Percentiles rank a stretch among this genome's conserved stretches.
These are phyloP conservation scores for Auricularia cornea DNA, from an alignment of 768 basidiomycete genomes.

Conservation along the genomic window DNA sequence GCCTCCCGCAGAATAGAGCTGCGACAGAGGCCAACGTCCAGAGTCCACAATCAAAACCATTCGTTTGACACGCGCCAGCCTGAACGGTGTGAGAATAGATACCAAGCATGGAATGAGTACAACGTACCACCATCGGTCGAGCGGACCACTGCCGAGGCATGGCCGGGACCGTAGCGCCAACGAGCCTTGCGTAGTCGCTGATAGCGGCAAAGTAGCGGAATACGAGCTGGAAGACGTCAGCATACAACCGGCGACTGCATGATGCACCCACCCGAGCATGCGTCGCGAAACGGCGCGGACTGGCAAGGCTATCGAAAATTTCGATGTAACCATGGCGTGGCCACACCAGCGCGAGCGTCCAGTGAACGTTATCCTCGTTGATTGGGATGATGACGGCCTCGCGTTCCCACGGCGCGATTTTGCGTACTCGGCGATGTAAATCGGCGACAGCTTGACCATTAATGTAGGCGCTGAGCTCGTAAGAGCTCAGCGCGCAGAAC, in stretches of 20 bases:
- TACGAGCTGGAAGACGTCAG: neutral
- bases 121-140: neutral
- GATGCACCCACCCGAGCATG: neutral
- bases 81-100: neutral
- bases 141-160: neutral
- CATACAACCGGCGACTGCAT: neutral
- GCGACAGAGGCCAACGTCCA: neutral
- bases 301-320: neutral
- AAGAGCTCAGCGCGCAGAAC: no score
- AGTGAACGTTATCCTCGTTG: neutral
- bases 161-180: no score
- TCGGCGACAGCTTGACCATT: neutral
- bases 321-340: neutral
- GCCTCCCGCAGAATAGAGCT: neutral
- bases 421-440: neutral
- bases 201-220: neutral
- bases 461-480: neutral
- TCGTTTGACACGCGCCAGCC: neutral
- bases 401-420: neutral
- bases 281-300: neutral
- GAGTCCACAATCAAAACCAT: neutral
- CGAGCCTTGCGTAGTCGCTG: no score
- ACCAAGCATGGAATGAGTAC: neutral
- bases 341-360: neutral
- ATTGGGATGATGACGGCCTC: neutral